These are phyloP conservation scores for Mycena kentingensis DNA, from an alignment of 768 basidiomycete genomes.

Conservation along the genomic window DNA sequence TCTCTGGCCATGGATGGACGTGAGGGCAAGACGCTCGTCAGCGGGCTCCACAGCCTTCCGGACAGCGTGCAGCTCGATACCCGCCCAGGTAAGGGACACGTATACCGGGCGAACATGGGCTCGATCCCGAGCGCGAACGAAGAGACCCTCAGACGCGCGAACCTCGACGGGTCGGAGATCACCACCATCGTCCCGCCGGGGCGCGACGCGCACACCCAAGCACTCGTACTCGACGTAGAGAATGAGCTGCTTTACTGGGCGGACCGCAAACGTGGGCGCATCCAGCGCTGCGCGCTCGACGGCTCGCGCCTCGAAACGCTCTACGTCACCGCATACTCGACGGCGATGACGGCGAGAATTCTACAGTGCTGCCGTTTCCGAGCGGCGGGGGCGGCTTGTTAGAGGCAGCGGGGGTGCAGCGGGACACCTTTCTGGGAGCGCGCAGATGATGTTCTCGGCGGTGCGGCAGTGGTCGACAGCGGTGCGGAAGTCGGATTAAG, in stretches of 20 bases:
- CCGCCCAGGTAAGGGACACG: constrained; percentile 21
- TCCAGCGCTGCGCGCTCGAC: constrained; percentile 20
- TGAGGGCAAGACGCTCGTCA: constrained; percentile 11
- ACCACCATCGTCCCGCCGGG: constrained; percentile 18
- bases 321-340: constrained; percentile 9
- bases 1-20: constrained; percentile 14
- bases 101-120: constrained; percentile 24
- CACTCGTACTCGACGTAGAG: constrained; percentile 16
- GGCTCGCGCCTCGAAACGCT: constrained; percentile 15
- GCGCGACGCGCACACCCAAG: constrained; percentile 19
- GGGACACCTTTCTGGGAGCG: too few species aligned
- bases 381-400: too few species aligned
- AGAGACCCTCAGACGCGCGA: constrained; percentile 17
- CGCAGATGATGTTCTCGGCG: too few species aligned
- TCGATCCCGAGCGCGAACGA: constrained; percentile 6
- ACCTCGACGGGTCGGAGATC: constrained; percentile 15
- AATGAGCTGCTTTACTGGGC: constrained; percentile 19
- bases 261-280: constrained; percentile 20
- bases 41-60: constrained; percentile 10
- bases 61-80: constrained; percentile 22
- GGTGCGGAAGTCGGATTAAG: too few species aligned
- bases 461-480: too few species aligned
- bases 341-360: too few species aligned
- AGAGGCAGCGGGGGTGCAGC: too few species aligned
- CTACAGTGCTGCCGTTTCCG: too few species aligned